These are phyloP conservation scores for Pulveroboletus sp. DNA, from an alignment of 768 basidiomycete genomes.

Conservation along the genomic window DNA sequence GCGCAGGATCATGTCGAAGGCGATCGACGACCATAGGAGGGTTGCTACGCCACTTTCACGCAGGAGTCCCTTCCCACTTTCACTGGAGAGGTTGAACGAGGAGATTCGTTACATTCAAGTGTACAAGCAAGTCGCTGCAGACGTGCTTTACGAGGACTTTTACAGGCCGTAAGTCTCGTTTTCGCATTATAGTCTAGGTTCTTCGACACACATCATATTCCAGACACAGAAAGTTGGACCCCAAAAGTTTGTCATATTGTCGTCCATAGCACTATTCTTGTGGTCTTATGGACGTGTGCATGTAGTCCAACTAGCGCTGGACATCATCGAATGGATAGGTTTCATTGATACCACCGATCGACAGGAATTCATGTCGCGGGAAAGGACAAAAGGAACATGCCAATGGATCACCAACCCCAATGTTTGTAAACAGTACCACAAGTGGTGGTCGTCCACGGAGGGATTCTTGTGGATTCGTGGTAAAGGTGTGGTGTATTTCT, in stretches of 20 bases:
- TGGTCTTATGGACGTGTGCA: background rate
- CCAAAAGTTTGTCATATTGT: constrained; percentile 17
- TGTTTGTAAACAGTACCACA: constrained; percentile 15
- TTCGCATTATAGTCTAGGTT: too few relatives aligned
- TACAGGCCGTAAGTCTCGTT: constrained; percentile 15
- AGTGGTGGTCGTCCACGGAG: constrained; percentile 16
- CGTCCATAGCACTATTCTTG: background rate
- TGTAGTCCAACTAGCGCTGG: constrained; percentile 22
- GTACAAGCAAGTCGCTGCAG: constrained; percentile 18
- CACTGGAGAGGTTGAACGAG: constrained; percentile 21
- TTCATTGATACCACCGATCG: constrained; percentile 24
- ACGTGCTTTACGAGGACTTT: constrained; percentile 18
- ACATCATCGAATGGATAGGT: constrained; percentile 21
- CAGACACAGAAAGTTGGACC: constrained; percentile 19
- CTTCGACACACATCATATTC: background rate
- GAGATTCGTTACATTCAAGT: constrained; percentile 19
- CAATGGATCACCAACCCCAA: constrained; percentile 22
- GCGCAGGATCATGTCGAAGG: constrained; percentile 16
- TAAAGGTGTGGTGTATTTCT: constrained; percentile 11
- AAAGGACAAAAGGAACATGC: constrained; percentile 23
- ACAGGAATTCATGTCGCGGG: constrained; percentile 24
- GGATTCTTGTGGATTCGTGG: constrained; percentile 28
- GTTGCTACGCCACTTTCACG: constrained; percentile 8
- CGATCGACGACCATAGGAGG: constrained; percentile 20
- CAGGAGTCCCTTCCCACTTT: constrained; percentile 23